These are phyloP conservation scores for Xanthoparmelia taractica DNA, from an alignment of 495 filamentous ascomycete species.

Conservation along the genomic window DNA sequence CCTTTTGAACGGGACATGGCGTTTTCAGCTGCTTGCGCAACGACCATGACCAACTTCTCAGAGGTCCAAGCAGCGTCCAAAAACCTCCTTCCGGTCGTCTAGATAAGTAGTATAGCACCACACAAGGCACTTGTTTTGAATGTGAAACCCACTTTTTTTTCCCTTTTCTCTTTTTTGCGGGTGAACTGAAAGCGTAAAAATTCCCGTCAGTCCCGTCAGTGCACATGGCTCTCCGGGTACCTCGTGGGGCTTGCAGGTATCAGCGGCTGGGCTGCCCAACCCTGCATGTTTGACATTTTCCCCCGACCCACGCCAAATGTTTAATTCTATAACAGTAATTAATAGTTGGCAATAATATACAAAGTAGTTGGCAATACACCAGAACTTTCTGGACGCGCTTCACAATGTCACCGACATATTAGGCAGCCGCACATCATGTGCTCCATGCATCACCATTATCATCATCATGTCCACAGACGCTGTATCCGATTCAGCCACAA, in stretches of 20 bases:
- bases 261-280: background rate
- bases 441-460: background rate
- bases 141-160: background rate
- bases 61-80: background rate
- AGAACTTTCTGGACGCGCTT: background rate
- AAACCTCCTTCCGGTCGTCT: background rate
- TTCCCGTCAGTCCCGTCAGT: background rate
- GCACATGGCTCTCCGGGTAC: slow-evolving; percentile 14
- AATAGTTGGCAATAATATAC: background rate
- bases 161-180: slow-evolving; percentile 9
- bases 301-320: background rate
- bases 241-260: slow-evolving; percentile 13
- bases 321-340: background rate
- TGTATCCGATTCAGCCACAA: background rate
- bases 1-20: background rate
- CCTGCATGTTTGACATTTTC: slow-evolving; percentile 5
- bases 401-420: background rate
- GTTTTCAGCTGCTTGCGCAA: background rate
- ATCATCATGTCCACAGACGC: background rate
- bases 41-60: background rate
- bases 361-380: background rate
- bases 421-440: slow-evolving; percentile 2
- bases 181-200: background rate
- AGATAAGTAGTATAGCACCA: background rate
- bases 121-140: background rate